These are phyloP conservation scores for Teratosphaeria nubilosa DNA, from an alignment of 2,329 filamentous ascomycete genomes.

Conservation along the genomic window DNA sequence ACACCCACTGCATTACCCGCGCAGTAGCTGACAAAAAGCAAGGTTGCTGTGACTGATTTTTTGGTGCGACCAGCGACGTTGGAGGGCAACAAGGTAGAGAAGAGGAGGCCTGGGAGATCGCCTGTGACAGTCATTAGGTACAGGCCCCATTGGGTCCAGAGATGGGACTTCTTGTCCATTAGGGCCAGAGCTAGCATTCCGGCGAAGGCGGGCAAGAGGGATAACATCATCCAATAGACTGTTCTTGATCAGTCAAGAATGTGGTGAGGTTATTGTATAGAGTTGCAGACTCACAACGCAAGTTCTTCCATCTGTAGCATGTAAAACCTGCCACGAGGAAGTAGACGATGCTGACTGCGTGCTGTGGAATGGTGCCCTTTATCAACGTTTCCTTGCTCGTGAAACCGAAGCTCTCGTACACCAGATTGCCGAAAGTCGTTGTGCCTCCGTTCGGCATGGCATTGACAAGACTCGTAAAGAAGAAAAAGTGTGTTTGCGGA, in stretches of 20 bases:
- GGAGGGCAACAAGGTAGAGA: slow-evolving; percentile 19
- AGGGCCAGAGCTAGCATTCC: background rate
- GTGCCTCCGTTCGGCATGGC: background rate
- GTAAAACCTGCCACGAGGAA: background rate
- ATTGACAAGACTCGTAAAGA: background rate
- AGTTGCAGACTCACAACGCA: background rate
- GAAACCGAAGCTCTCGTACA: background rate
- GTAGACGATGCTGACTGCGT: background rate
- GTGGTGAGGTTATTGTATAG: background rate
- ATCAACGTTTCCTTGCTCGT: background rate
- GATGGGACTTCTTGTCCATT: background rate
- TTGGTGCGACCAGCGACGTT: slow-evolving; percentile 38
- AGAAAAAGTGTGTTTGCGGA: background rate
- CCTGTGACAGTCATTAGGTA: background rate
- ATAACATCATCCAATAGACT: background rate
- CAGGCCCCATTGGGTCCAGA: background rate
- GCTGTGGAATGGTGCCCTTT: background rate
- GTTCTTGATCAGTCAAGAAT: background rate
- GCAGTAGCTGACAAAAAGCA: slow-evolving; percentile 36
- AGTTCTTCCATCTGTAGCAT: background rate
- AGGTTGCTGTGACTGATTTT: slow-evolving; percentile 33
- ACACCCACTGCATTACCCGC: slow-evolving; percentile 36
- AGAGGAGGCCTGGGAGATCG: background rate
- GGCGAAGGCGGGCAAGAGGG: background rate
- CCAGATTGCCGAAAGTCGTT: background rate